These are phyloP conservation scores for Cladosporium sp. DNA, from an alignment of 2,329 filamentous ascomycete species.

Conservation along the genomic window DNA sequence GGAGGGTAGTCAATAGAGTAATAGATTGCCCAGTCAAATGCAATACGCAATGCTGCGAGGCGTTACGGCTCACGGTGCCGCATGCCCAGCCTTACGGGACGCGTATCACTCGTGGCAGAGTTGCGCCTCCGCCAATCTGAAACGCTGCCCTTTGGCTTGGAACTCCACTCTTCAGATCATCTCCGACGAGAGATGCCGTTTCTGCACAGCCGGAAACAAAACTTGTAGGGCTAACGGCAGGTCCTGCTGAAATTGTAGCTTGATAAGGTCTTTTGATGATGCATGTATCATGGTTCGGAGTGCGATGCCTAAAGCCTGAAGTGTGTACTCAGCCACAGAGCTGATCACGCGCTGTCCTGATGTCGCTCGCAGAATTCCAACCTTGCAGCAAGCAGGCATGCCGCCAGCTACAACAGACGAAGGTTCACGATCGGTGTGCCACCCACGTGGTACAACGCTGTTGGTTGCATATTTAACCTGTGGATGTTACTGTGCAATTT, in stretches of 20 bases:
- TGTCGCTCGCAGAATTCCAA: too few species aligned
- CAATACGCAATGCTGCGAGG: constrained; percentile 2
- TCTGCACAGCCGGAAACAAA: neutral
- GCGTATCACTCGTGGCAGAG: neutral
- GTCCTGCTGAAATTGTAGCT: too few species aligned
- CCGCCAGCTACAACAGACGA: too few species aligned
- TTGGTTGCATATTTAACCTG: too few species aligned
- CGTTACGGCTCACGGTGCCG: neutral
- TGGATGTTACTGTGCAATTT: too few species aligned
- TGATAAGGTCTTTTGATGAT: too few species aligned
- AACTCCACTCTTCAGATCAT: neutral
- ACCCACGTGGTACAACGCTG: too few species aligned
- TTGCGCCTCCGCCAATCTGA: neutral
- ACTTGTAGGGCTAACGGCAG: too few species aligned
- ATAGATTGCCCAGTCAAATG: neutral
- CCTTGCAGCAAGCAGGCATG: too few species aligned
- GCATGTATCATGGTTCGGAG: too few species aligned
- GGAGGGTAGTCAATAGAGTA: neutral
- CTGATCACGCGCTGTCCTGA: neutral
- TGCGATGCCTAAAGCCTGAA: neutral
- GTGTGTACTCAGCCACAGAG: neutral
- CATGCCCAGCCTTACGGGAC: constrained; percentile 1
- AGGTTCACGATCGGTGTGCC: too few species aligned
- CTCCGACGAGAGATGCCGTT: neutral
- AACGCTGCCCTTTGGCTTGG: neutral